A percentile compares a stretch with the other conserved stretches of the same genome.
Conservation (phyloP, 176 grass and related monocot genomes). For the Puya raimondii region DNA sequence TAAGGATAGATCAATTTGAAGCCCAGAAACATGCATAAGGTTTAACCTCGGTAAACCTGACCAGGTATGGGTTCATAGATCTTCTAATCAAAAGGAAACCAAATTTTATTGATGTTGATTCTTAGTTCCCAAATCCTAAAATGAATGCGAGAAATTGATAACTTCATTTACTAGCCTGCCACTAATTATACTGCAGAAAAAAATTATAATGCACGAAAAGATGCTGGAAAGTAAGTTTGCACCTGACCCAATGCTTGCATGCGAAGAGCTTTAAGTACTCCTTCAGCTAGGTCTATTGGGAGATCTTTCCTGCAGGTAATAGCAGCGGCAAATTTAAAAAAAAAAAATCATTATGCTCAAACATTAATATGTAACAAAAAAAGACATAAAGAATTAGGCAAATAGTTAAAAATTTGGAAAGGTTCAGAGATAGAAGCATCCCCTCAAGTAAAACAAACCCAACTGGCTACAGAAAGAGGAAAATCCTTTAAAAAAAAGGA, state of each 20-base stretch:
- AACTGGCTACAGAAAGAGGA: background rate
- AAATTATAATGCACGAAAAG: background rate
- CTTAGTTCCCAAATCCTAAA: no score
- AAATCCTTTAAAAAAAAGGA: background rate
- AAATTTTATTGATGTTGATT: no score
- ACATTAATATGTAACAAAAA: background rate
- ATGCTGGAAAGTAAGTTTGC: background rate
- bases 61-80: no score
- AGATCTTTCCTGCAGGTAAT: slow-evolving; percentile 18
- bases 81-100: no score
- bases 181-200: no score
- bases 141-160: no score
- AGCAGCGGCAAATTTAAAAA: background rate
- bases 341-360: background rate
- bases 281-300: slow-evolving; percentile 21
- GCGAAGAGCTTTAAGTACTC: slow-evolving; percentile 11
- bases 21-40: no score
- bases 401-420: no score
- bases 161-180: no score
- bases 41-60: no score
- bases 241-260: slow-evolving; percentile 30
- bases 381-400: background rate
- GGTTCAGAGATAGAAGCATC: background rate
- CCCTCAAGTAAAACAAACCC: background rate
- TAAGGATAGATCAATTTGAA: no score